Percentiles rank a stretch among this genome's conserved stretches.
Conservation (phyloP, 2,329 filamentous ascomycete species). For the Pseudopithomyces chartarum region DNA sequence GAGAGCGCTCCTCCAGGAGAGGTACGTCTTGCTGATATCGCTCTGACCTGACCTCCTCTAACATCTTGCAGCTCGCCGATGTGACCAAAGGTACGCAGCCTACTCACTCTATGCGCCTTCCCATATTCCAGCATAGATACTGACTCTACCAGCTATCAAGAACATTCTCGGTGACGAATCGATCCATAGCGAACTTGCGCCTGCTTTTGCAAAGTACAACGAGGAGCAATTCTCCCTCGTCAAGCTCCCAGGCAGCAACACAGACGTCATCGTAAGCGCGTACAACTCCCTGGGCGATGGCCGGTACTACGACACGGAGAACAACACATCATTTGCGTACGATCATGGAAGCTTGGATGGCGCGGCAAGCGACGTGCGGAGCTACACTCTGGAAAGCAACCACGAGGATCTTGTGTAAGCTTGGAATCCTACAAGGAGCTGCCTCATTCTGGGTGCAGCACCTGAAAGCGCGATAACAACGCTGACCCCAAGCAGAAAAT, state of each 20-base stretch:
- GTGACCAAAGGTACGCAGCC: slow-evolving; percentile 75
- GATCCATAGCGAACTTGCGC: slow-evolving; percentile 72
- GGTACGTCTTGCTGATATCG: slow-evolving; percentile 60
- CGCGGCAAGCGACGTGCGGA: slow-evolving; percentile 83
- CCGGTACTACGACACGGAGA: slow-evolving; percentile 89
- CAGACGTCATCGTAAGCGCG: slow-evolving; percentile 79
- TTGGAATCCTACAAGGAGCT: not conserved
- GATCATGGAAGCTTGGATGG: slow-evolving; percentile 73
- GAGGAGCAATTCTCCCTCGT: slow-evolving; percentile 90
- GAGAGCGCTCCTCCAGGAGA: slow-evolving; percentile 95
- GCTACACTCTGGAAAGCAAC: slow-evolving; percentile 75
- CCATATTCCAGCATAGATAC: not conserved
- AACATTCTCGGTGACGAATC: slow-evolving; percentile 73
- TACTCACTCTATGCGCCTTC: not conserved
- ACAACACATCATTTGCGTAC: slow-evolving; percentile 84
- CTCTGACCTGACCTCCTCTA: slow-evolving; percentile 20
- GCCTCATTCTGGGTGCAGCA: not conserved
- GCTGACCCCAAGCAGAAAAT: slow-evolving; percentile 65
- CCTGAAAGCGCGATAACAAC: not conserved
- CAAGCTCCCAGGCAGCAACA: slow-evolving; percentile 85
- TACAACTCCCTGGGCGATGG: slow-evolving; percentile 82
- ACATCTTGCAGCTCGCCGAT: slow-evolving; percentile 71
- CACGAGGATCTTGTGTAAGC: slow-evolving; percentile 80
- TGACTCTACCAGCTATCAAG: slow-evolving; percentile 75
- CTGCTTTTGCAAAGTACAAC: slow-evolving; percentile 93